These are phyloP conservation scores for Rhipidocladum racemiflorum DNA, from an alignment of 176 grass and related monocot genomes.

Conservation along the genomic window DNA sequence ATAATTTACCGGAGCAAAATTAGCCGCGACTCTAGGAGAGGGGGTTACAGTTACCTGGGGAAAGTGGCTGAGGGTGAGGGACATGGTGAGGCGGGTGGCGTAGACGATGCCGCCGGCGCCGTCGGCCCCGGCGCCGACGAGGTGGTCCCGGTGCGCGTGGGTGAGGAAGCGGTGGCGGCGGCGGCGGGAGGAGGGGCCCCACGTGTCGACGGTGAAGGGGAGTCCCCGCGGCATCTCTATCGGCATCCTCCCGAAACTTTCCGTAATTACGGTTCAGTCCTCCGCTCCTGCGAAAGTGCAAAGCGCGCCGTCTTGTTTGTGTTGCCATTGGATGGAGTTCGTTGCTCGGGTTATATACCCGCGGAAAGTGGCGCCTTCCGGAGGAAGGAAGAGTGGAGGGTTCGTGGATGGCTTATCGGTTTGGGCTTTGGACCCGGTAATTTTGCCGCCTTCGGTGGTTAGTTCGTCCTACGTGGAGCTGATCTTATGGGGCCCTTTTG, in stretches of 20 bases:
- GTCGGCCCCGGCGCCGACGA: constrained; percentile 35
- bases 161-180: constrained; percentile 70
- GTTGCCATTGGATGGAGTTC: neutral
- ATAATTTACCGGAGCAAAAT: neutral
- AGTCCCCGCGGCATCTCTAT: constrained; percentile 86
- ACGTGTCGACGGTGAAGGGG: constrained; percentile 81
- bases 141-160: constrained; percentile 76
- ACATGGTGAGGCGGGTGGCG: constrained; percentile 61
- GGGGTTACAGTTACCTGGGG: constrained; percentile 38
- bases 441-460: neutral
- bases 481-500: neutral
- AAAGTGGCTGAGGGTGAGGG: constrained; percentile 50
- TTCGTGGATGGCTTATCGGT: neutral
- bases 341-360: constrained; percentile 19
- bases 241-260: constrained; percentile 51
- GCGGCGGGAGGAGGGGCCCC: constrained; percentile 49
- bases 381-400: constrained; percentile 21
- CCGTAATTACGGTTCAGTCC: neutral
- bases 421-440: neutral
- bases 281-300: neutral
- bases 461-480: neutral
- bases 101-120: constrained; percentile 41
- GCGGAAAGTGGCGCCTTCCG: constrained; percentile 26
- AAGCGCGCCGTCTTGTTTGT: neutral
- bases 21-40: neutral